phyloP scores from a whole-genome alignment of 495 filamentous ascomycete genomes.

The Hyaloscypha bicolor region DNA sequence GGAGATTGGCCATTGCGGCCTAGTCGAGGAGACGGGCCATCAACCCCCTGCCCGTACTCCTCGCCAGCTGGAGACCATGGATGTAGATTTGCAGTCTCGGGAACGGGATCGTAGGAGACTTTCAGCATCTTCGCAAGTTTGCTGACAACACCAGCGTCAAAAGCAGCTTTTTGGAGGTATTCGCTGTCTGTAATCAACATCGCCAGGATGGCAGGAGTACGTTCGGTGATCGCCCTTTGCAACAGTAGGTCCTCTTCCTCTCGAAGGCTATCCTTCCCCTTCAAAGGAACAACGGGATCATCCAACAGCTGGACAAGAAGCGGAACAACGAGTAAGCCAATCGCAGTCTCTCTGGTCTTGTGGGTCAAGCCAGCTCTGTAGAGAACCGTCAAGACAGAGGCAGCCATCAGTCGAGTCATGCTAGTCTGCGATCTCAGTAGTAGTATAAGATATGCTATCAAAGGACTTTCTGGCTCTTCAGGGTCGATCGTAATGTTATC shows the following conservation, averaged over 20 bases:
- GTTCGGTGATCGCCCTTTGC: slow-evolving; percentile 62
- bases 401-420: slow-evolving; percentile 74
- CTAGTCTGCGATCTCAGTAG: slow-evolving; percentile 64
- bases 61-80: slow-evolving; percentile 44
- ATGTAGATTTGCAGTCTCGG: slow-evolving; percentile 40
- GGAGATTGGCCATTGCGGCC: slow-evolving; percentile 65
- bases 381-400: slow-evolving; percentile 74
- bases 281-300: slow-evolving; percentile 37
- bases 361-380: slow-evolving; percentile 69
- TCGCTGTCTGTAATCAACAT: slow-evolving; percentile 76
- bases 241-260: slow-evolving; percentile 39
- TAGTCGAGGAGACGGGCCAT: slow-evolving; percentile 39
- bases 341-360: slow-evolving; percentile 60
- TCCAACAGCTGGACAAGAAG: slow-evolving; percentile 71
- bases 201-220: slow-evolving; percentile 73
- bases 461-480: slow-evolving; percentile 73
- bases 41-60: slow-evolving; percentile 33
- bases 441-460: slow-evolving; percentile 82
- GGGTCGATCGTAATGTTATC: slow-evolving; percentile 29
- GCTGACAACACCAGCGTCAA: slow-evolving; percentile 75
- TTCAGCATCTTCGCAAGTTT: slow-evolving; percentile 77
- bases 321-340: slow-evolving; percentile 72
- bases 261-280: slow-evolving; percentile 31
- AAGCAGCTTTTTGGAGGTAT: slow-evolving; percentile 77
- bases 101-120: slow-evolving; percentile 54